A percentile compares a stretch with the other conserved stretches of the same genome.
phyloP scores from a whole-genome alignment of 768 basidiomycete species.

The Suillus cothurnatus region DNA sequence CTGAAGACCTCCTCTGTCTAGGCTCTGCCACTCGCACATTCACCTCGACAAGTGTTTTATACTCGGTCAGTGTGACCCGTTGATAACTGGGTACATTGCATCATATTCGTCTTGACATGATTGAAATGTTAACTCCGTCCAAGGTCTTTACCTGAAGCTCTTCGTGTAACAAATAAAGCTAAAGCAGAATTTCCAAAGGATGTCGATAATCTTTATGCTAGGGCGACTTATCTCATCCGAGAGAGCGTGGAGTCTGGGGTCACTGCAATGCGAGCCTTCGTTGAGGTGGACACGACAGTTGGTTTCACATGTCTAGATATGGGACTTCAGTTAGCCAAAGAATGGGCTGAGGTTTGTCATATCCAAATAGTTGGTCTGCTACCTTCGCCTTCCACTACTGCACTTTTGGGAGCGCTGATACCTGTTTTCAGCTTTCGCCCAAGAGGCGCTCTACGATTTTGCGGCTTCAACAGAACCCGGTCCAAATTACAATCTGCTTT shows the following conservation, averaged over 20 bases:
- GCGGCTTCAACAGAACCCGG: conserved; percentile 39
- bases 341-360: conserved; percentile 49
- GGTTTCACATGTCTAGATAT: conserved; percentile 54
- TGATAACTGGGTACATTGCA: conserved; percentile 50
- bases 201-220: conserved; percentile 47
- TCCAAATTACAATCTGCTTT: conserved; percentile 48
- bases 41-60: conserved; percentile 74
- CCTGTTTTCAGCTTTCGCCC: conserved; percentile 52
- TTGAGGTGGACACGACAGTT: conserved; percentile 63
- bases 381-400: neutral
- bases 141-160: conserved; percentile 60
- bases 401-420: neutral
- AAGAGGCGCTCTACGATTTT: conserved; percentile 55
- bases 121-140: neutral
- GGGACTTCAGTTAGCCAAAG: conserved; percentile 48
- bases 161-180: conserved; percentile 50
- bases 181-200: conserved; percentile 51
- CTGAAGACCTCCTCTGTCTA: conserved; percentile 13
- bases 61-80: conserved; percentile 52
- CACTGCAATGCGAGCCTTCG: conserved; percentile 67
- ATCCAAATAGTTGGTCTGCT: conserved; percentile 58
- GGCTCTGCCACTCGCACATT: conserved; percentile 63
- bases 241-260: conserved; percentile 65
- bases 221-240: conserved; percentile 55
- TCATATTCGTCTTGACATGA: neutral